Conservation (phyloP, 2,329 filamentous ascomycete genomes). For the Fusarium camptoceras region DNA sequence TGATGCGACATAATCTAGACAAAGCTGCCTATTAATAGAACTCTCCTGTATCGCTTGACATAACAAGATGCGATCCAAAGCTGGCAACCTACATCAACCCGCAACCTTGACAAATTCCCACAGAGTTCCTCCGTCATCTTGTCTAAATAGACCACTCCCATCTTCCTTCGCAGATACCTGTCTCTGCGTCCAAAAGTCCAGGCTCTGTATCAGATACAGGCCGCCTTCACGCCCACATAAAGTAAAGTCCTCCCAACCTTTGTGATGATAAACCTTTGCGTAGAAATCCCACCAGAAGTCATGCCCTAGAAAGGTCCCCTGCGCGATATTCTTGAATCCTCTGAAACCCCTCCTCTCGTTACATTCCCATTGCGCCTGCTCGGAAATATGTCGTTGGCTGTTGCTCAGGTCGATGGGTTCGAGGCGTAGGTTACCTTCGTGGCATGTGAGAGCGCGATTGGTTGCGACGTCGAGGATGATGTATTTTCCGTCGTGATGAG, state of each 20-base stretch:
- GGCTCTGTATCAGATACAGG: neutral
- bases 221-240: neutral
- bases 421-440: neutral
- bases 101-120: slow-evolving; percentile 3
- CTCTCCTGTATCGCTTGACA: neutral
- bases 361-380: neutral
- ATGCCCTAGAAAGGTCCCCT: neutral
- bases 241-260: neutral
- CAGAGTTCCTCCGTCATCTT: neutral
- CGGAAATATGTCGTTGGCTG: neutral
- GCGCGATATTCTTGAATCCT: neutral
- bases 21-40: neutral
- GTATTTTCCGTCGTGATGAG: neutral
- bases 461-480: neutral
- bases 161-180: neutral
- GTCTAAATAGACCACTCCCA: neutral
- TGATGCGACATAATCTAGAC: no score
- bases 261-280: neutral
- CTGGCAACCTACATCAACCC: rapidly evolving
- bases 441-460: neutral
- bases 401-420: neutral
- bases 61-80: no score
- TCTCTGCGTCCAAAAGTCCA: slow-evolving; percentile 5
- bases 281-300: neutral
- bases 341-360: neutral